These are phyloP conservation scores for Epichloe typhina DNA, from an alignment of 2,329 filamentous ascomycete species.

Conservation along the genomic window DNA sequence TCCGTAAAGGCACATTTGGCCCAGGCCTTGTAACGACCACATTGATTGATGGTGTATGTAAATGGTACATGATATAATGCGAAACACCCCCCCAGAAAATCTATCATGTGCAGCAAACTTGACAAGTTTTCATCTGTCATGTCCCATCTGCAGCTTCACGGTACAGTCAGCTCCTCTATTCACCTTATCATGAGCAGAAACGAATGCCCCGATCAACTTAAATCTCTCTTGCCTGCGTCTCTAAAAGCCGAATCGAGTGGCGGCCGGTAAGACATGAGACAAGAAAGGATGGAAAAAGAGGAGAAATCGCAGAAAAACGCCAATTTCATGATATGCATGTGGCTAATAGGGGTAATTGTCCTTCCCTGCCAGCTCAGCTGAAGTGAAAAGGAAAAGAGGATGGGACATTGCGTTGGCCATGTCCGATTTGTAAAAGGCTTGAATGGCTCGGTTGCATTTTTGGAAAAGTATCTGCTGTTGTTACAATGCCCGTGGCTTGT, in stretches of 20 bases:
- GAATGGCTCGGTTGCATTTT: background rate
- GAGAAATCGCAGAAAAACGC: slow-evolving; percentile 2
- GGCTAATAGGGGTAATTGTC: background rate
- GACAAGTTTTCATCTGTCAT: too few relatives aligned
- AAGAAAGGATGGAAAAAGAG: background rate
- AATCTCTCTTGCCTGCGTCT: too few relatives aligned
- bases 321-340: slow-evolving; percentile 4
- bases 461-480: slow-evolving; percentile 3
- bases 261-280: background rate
- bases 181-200: too few relatives aligned
- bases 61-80: background rate
- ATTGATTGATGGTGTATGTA: background rate
- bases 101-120: background rate
- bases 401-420: background rate
- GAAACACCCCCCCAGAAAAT: background rate
- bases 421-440: too few relatives aligned
- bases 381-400: background rate
- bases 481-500: slow-evolving; percentile 6
- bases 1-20: too few relatives aligned
- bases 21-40: background rate
- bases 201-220: too few relatives aligned
- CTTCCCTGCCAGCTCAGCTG: background rate
- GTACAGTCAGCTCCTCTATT: too few relatives aligned
- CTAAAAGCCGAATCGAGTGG: too few relatives aligned
- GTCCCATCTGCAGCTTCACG: too few relatives aligned